These are phyloP conservation scores for Yamagishiella unicocca DNA, from an alignment of 139 green algal genomes.

Conservation along the genomic window DNA sequence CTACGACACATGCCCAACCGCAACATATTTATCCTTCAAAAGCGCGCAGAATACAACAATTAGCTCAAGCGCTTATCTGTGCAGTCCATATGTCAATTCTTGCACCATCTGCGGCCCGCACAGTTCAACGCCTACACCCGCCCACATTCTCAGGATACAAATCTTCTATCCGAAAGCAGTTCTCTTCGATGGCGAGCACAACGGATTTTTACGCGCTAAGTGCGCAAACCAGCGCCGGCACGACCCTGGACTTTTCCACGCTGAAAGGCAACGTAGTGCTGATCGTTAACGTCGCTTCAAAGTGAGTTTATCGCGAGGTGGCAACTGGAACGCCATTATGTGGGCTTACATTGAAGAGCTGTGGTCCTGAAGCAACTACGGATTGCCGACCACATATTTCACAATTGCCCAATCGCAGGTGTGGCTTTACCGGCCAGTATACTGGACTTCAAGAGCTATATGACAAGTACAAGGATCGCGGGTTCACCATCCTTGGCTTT, in stretches of 20 bases:
- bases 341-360: too few relatives aligned
- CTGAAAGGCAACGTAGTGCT: slow-evolving; percentile 73
- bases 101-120: too few relatives aligned
- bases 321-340: too few relatives aligned
- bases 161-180: too few relatives aligned
- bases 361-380: too few relatives aligned
- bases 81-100: too few relatives aligned
- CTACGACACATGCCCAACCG: too few relatives aligned
- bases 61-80: too few relatives aligned
- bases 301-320: slow-evolving; percentile 62
- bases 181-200: neutral
- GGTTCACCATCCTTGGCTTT: slow-evolving; percentile 81
- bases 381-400: neutral
- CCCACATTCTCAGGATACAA: too few relatives aligned
- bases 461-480: slow-evolving; percentile 75
- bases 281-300: slow-evolving; percentile 79
- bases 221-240: slow-evolving; percentile 37
- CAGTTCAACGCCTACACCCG: too few relatives aligned
- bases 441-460: slow-evolving; percentile 80
- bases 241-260: neutral
- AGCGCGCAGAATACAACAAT: too few relatives aligned
- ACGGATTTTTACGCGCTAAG: slow-evolving; percentile 18
- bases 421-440: slow-evolving; percentile 65
- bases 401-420: slow-evolving; percentile 35
- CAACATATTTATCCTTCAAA: too few relatives aligned